Evolutionary conservation across 2,329 filamentous ascomycete species (phyloP).

Genomic region (Trichoderma atrobrunneum): DNA sequence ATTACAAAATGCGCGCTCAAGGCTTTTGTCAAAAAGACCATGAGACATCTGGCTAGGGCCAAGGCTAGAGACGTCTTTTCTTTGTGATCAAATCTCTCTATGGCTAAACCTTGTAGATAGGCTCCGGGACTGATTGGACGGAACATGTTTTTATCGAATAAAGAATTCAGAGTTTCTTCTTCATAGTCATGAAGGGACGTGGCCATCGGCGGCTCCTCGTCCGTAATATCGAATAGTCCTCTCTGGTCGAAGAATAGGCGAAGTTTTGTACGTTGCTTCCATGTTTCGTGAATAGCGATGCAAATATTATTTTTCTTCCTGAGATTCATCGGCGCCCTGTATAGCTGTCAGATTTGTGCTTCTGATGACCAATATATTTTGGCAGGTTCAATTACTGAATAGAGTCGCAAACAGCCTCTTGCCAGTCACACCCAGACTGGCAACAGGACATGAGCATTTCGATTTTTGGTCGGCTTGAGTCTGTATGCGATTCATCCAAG

Average conservation of each 20-base stretch:
- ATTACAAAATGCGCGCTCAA: slow-evolving; percentile 10
- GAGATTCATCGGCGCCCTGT: background rate
- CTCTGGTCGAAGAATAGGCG: slow-evolving; percentile 12
- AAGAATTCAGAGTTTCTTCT: slow-evolving; percentile 6
- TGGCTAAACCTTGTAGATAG: background rate
- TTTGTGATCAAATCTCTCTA: slow-evolving; percentile 8
- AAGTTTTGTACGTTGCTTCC: slow-evolving; percentile 12
- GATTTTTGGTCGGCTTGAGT: background rate
- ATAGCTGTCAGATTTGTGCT: background rate
- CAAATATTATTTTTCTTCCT: slow-evolving; percentile 9
- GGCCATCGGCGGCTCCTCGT: slow-evolving; percentile 10
- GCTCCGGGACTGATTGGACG: background rate
- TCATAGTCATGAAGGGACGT: background rate
- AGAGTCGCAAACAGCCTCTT: slow-evolving; percentile 15
- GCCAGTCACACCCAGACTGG: slow-evolving; percentile 10
- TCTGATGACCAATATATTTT: background rate
- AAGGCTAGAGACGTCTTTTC: slow-evolving; percentile 14
- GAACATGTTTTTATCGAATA: slow-evolving; percentile 14
- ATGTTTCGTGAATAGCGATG: background rate
- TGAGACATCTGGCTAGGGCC: slow-evolving; percentile 7
- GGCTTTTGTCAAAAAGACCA: slow-evolving; percentile 16
- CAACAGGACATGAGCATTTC: slow-evolving; percentile 19
- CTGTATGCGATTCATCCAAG: background rate
- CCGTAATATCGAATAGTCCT: slow-evolving; percentile 12
- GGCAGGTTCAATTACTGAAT: background rate